Base-by-base conservation (phyloP, 441 rosid genomes). In the Croton laevigatus region DNA sequence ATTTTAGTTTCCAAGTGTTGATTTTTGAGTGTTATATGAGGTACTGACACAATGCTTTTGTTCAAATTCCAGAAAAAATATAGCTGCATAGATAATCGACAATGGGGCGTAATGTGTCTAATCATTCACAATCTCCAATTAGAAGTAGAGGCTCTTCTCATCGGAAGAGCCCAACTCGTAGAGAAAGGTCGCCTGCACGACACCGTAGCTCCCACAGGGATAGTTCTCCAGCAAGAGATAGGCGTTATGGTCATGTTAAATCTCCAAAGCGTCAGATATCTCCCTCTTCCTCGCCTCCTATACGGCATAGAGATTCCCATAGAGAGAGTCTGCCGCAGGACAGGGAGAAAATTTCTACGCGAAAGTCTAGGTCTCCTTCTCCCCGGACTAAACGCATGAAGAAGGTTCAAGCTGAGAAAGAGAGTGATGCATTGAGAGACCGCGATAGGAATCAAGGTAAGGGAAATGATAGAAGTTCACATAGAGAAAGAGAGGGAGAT, bases 41-140 rank as follows among this genome's bases (percentile, higher is more conserved):
- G 3, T 45, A 45, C 49, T 45, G 14, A 12, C 32, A 14, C 12
- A 14, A 6, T 10, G 49, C 14, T 45, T 14, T 9, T 45, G 16
- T 45, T 45, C 12, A 14, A 3, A 45, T 10, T 45, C 49, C 14
- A 14, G 12, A 14, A 45, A 45, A n/a, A 27, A 27, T 27, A 1
- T n/a, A 44, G 51, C 51, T 65, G 66, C 55, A 48, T 34, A 58
- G 71, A 49, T 8, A 62, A 37, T 53, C 11, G 59, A 40, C 44
- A 59, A 91, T 88, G 97, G 93, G 85, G 54, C 87, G 78, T 34
- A 65, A 75, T 77, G 22, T 68, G 32, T 78, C 84, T 34, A 48
- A 72, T 49, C 77, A 70, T 72, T 79, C 87, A 11, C 80, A 69
- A 44, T 90, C 91, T 73, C 87, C 91, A 0, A 76, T 71, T 68